Conservation (phyloP, 345 rosid species). For the Psidium friedrichsthalianum region DNA sequence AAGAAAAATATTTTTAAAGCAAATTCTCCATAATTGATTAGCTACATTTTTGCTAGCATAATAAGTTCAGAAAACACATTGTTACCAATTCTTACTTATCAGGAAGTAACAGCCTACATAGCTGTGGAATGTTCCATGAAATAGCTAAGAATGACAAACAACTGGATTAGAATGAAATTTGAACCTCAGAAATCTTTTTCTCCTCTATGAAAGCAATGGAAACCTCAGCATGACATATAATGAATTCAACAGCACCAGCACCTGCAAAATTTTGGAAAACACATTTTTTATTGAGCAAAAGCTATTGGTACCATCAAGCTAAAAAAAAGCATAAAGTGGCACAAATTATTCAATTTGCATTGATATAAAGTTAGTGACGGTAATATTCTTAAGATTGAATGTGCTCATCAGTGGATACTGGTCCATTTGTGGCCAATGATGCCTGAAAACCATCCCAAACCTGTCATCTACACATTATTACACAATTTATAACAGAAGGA, state of each 20-base stretch:
- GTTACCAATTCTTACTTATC: background rate
- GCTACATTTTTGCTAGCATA: background rate
- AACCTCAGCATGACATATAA: slow-evolving; percentile 82
- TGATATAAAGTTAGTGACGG: background rate
- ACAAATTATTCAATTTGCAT: background rate
- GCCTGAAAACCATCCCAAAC: background rate
- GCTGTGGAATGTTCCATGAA: background rate
- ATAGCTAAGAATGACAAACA: background rate
- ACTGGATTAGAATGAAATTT: background rate
- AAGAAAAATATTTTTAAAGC: background rate
- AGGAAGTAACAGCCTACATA: background rate
- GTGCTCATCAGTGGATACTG: background rate
- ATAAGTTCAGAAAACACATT: background rate
- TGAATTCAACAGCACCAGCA: slow-evolving; percentile 85
- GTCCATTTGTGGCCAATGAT: background rate
- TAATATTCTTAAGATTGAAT: background rate
- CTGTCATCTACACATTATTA: background rate
- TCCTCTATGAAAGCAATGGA: slow-evolving; percentile 85
- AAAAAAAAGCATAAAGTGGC: too few species aligned
- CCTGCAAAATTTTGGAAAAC: slow-evolving; percentile 29
- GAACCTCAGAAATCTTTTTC: slow-evolving; percentile 83
- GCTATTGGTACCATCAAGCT: background rate
- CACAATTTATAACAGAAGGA: background rate
- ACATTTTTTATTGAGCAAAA: background rate
- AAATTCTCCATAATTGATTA: background rate